phyloP scores from a whole-genome alignment of 208 protist species.

The Dictyostelium gargantuum region DNA sequence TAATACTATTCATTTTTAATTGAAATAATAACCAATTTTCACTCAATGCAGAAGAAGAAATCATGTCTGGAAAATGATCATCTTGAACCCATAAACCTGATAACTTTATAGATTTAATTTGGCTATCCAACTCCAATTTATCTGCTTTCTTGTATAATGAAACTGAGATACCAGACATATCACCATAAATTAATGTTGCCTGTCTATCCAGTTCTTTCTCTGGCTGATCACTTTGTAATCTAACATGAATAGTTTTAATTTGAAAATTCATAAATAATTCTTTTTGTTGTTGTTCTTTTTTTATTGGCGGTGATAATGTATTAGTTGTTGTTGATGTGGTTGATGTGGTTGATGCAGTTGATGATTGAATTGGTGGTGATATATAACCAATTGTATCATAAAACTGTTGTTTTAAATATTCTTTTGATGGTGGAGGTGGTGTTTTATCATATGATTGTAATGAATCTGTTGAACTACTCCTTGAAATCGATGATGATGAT shows the following conservation, averaged over 20 bases:
- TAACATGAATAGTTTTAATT: conserved; percentile 51
- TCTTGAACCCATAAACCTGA: conserved; percentile 47
- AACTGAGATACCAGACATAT: conserved; percentile 6
- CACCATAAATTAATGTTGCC: conserved; percentile 44
- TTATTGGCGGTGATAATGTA: not conserved
- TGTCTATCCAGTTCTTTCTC: not conserved
- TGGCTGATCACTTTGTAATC: not conserved
- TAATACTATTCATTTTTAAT: not conserved
- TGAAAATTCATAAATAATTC: conserved; percentile 15
- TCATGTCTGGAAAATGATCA: conserved; percentile 63
- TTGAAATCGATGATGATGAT: not conserved
- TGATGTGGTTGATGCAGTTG: not conserved
- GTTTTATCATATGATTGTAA: not conserved
- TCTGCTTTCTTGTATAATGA: not conserved
- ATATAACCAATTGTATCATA: conserved; percentile 36
- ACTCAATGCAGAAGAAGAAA: not conserved
- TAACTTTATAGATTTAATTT: conserved; percentile 9
- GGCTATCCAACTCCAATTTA: not conserved
- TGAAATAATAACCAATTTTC: conserved; percentile 14
- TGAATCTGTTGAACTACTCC: not conserved
- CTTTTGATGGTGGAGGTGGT: not conserved
- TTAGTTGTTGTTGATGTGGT: not conserved
- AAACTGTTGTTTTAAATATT: not conserved
- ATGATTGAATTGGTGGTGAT: not conserved
- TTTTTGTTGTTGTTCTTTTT: not conserved